A percentile compares a stretch with the other conserved stretches of the same genome.
Conservation (phyloP, 441 rosid species). For the Lagerstroemia fauriei region DNA sequence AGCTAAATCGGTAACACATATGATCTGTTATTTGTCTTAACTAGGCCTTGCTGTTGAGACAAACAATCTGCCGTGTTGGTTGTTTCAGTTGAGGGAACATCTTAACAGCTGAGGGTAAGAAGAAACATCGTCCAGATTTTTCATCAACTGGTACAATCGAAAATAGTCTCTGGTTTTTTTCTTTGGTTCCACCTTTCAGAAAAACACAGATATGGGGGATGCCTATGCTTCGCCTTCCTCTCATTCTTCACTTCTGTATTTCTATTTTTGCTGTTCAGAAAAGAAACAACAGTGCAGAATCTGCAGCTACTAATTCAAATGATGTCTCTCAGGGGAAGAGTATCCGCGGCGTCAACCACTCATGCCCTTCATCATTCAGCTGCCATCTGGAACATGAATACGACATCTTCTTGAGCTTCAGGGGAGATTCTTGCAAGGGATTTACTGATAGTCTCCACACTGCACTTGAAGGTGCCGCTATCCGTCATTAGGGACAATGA, state of each 20-base stretch:
- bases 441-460: slow-evolving; percentile 3
- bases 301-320: not conserved
- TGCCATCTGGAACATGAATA: not conserved
- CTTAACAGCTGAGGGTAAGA: too few species aligned
- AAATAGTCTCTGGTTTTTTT: not conserved
- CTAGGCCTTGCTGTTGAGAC: not conserved
- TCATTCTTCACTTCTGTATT: too few species aligned
- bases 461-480: not conserved
- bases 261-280: too few species aligned
- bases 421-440: slow-evolving; percentile 1
- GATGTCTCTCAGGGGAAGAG: not conserved
- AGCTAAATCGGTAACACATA: not conserved
- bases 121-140: not conserved
- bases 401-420: not conserved
- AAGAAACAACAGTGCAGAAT: not conserved
- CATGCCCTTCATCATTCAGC: not conserved
- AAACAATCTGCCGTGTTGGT: not conserved
- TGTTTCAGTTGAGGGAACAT: too few species aligned
- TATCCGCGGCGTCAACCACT: not conserved
- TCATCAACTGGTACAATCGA: not conserved
- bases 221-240: too few species aligned
- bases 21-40: too few species aligned
- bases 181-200: too few species aligned
- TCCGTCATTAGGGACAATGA: slow-evolving; percentile 11
- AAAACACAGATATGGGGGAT: too few species aligned